Evolutionary conservation across 2,329 filamentous ascomycete genomes (phyloP), one percentile per base, ranked within the genome.

Genomic region (Harringtonia lauricola): DNA sequence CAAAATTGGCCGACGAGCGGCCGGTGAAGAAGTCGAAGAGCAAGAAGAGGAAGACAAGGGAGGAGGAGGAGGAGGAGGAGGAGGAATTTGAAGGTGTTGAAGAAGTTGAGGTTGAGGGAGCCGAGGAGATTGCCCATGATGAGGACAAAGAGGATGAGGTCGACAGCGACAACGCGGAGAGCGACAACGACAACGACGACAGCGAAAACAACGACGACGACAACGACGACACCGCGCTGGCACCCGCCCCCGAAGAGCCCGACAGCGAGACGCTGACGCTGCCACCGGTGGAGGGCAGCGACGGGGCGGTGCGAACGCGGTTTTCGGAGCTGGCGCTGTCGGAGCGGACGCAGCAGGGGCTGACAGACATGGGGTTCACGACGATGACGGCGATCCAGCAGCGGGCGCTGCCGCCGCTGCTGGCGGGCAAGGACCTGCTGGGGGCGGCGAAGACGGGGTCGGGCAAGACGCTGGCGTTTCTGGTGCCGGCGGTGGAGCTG

Each of bases 321-420:
- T 95, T 95, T 58, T 66, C 77, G 29, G 83, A 96, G 52, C 70
- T 98, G 50, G 85, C 85, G 43, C 74, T 98, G 12, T 92, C 86
- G 2, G 83, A 89, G 21, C 88, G 86, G 64, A 95, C 88, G 0
- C 83, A 89, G 73, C 79, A 83, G 65, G 89, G 88, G 9, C 88
- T 95, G 54, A 58, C 81, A 46, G 86, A 84, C 51, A 96, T 98
- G 90, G 85, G 85, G 14, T 95, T 96, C 60, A 81, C 84, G 57
- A 89, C 74, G 39, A 95, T 98, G 89, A 96, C 92, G 1, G 86
- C 92, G 61, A 95, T 96, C 53, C 92, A 96, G 64, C 76, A 79
- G 54, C 76, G 84, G 58, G 83, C 83, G 13, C 95, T 96, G 44
- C 89, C 90, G 5, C 88, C 89, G 18, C 70, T 94, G 38, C 71